A percentile compares a stretch with the other conserved stretches of the same genome.
phyloP scores from a whole-genome alignment of 2,329 filamentous ascomycete species.

The Phoma herbarum region DNA sequence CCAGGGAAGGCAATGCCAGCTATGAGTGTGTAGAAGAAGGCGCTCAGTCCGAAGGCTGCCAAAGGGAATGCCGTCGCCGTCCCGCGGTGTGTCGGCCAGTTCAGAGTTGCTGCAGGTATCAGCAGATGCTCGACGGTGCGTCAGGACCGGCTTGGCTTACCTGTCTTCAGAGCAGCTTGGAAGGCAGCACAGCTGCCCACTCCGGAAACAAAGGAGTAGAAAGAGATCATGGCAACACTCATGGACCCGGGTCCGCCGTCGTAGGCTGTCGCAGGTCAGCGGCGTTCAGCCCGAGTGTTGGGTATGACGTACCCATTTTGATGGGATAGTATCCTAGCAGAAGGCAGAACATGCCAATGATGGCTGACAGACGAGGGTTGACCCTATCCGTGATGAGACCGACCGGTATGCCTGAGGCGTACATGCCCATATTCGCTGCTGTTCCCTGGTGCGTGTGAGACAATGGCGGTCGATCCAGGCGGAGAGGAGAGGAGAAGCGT shows the following conservation, averaged over 20 bases:
- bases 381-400: constrained; percentile 86
- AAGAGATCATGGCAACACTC: constrained; percentile 69
- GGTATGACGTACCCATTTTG: constrained; percentile 60
- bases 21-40: constrained; percentile 91
- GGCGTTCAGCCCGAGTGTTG: neutral
- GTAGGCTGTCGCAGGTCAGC: constrained; percentile 67
- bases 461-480: constrained; percentile 4
- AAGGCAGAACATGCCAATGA: constrained; percentile 77
- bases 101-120: constrained; percentile 73
- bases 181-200: constrained; percentile 93
- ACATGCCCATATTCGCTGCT: constrained; percentile 93
- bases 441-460: constrained; percentile 58
- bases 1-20: constrained; percentile 82
- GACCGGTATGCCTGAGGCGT: constrained; percentile 85
- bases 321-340: constrained; percentile 86
- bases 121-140: constrained; percentile 13
- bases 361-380: constrained; percentile 80
- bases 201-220: constrained; percentile 87
- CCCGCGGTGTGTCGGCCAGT: constrained; percentile 89
- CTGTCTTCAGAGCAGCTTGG: constrained; percentile 81
- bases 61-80: constrained; percentile 94
- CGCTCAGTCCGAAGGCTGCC: constrained; percentile 91
- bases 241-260: constrained; percentile 69
- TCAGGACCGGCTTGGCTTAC: constrained; percentile 43
- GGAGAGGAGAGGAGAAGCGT: constrained; percentile 42